phyloP scores from a whole-genome alignment of 306 rosid genomes.

The Quercus aquifolioides region DNA sequence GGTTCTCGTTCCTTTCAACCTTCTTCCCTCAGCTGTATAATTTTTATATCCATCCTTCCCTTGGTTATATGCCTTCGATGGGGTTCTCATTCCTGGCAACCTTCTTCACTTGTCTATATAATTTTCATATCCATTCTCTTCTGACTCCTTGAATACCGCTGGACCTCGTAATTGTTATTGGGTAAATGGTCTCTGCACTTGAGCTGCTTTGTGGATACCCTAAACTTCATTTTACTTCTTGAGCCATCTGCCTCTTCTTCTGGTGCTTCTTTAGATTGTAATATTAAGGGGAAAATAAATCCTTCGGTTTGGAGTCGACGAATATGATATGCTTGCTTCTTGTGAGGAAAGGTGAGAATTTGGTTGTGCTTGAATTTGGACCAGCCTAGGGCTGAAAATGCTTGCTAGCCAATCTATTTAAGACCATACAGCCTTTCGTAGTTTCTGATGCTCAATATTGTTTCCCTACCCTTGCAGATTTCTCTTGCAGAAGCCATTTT shows the following conservation, averaged over 20 bases:
- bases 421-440: slow-evolving; percentile 32
- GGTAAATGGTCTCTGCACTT: slow-evolving; percentile 14
- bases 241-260: slow-evolving; percentile 19
- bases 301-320: not conserved
- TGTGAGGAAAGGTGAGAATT: slow-evolving; percentile 32
- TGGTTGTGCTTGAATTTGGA: slow-evolving; percentile 29
- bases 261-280: not conserved
- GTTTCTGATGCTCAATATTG: slow-evolving; percentile 56
- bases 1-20: too few species aligned
- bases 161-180: slow-evolving; percentile 4
- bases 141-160: slow-evolving; percentile 5
- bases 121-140: not conserved
- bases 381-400: slow-evolving; percentile 38
- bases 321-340: slow-evolving; percentile 7
- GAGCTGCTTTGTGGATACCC: slow-evolving; percentile 16
- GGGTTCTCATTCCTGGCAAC: not conserved
- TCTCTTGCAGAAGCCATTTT: slow-evolving; percentile 63
- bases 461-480: slow-evolving; percentile 73
- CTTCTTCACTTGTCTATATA: not conserved
- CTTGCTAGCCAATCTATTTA: slow-evolving; percentile 37
- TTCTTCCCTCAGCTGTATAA: too few species aligned
- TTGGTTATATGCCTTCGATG: not conserved
- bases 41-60: too few species aligned
- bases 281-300: not conserved
- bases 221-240: slow-evolving; percentile 14